Evolutionary conservation across 345 rosid species (phyloP).

Genomic region (Dipteronia dyeriana): DNA sequence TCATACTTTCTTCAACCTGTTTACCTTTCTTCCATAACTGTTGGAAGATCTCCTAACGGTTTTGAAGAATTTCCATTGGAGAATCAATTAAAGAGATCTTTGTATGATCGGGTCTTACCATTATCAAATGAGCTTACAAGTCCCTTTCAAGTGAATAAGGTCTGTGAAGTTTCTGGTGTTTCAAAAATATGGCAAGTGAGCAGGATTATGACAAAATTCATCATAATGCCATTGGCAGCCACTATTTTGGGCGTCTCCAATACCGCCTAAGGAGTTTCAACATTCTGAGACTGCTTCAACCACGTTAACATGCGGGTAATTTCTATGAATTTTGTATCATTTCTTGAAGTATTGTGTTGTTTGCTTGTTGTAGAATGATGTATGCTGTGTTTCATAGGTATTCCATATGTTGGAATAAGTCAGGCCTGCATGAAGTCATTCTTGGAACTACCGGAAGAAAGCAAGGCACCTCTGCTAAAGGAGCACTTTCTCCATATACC

Average conservation of each 20-base stretch:
- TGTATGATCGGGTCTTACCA: conserved; percentile 52
- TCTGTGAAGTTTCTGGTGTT: conserved; percentile 32
- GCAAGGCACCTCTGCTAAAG: conserved; percentile 92
- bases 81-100: conserved; percentile 54
- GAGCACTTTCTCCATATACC: conserved; percentile 74
- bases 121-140: conserved; percentile 39
- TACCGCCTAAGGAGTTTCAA: conserved; percentile 81
- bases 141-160: conserved; percentile 66
- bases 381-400: conserved; percentile 51
- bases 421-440: conserved; percentile 84
- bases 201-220: conserved; percentile 15
- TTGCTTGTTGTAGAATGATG: conserved; percentile 12
- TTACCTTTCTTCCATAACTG: conserved; percentile 71
- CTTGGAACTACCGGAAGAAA: conserved; percentile 95
- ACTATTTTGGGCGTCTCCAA: conserved; percentile 57
- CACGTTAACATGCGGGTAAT: conserved; percentile 91
- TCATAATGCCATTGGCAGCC: conserved; percentile 56
- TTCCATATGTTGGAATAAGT: conserved; percentile 86
- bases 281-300: conserved; percentile 76
- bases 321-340: conserved; percentile 9
- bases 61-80: conserved; percentile 41
- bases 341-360: conserved; percentile 9
- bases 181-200: conserved; percentile 12
- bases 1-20: conserved; percentile 66
- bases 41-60: conserved; percentile 54